phyloP scores from a whole-genome alignment of 1,139 yeast species.

The Fermentozyma sake region DNA sequence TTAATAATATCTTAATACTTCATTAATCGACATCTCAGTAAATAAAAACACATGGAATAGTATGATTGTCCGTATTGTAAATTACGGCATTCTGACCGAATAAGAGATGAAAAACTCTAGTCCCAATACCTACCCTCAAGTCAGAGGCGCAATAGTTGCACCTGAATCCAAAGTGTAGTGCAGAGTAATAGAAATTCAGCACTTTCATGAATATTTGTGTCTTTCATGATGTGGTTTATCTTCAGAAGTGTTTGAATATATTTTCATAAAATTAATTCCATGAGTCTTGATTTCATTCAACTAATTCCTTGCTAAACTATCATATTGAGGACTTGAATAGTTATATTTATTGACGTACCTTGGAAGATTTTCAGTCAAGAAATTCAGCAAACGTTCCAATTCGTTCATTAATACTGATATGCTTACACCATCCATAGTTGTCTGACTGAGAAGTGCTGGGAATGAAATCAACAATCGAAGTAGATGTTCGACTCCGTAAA shows the following conservation, averaged over 20 bases:
- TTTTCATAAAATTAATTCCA: constrained; percentile 3
- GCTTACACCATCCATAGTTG: constrained; percentile 78
- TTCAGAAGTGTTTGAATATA: constrained; percentile 2
- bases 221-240: constrained; percentile 1
- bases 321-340: constrained; percentile 62
- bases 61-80: no score
- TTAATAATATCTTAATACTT: no score
- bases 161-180: no score
- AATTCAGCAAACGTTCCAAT: constrained; percentile 51
- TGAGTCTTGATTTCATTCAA: neutral
- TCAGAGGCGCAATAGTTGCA: no score
- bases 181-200: constrained; percentile 2
- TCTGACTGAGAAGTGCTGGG: constrained; percentile 75
- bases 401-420: constrained; percentile 43
- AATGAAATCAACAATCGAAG: constrained; percentile 68
- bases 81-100: no score
- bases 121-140: no score
- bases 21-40: no score
- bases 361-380: constrained; percentile 45
- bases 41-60: no score
- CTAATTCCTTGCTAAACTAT: constrained; percentile 31
- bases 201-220: no score
- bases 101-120: no score
- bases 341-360: constrained; percentile 45
- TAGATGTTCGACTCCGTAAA: constrained; percentile 79